Conservation (phyloP, 2,329 filamentous ascomycete species). For the Neurospora sp. region DNA sequence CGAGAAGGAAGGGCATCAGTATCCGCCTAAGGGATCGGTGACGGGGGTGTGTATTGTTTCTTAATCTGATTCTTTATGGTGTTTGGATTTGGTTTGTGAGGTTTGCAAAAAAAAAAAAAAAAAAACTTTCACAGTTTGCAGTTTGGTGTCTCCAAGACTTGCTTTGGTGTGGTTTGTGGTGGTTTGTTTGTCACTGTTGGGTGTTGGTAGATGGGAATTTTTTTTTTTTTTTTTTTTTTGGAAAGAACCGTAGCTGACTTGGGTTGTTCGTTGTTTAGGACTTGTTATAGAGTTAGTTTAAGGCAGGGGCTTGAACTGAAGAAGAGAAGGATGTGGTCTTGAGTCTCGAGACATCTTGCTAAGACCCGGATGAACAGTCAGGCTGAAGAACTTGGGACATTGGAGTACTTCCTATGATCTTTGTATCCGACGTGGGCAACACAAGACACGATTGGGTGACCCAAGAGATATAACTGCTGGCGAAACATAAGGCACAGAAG, state of each 20-base stretch:
- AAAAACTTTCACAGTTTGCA: background rate
- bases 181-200: background rate
- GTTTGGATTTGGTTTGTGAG: background rate
- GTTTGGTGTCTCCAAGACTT: background rate
- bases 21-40: slow-evolving; percentile 5
- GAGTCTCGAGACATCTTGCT: background rate
- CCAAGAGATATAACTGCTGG: background rate
- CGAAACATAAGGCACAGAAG: background rate
- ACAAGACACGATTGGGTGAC: background rate
- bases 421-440: background rate
- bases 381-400: background rate
- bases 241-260: background rate
- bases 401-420: background rate
- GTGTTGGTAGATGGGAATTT: too few species aligned
- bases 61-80: background rate
- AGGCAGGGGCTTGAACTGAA: background rate
- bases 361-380: background rate
- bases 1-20: slow-evolving; percentile 8
- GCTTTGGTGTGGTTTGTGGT: background rate
- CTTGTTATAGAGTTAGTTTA: background rate
- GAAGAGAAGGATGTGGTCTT: background rate
- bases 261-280: background rate
- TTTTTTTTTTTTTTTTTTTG: background rate
- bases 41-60: background rate
- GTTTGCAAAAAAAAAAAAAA: background rate